phyloP scores from a whole-genome alignment of 148 eudicot species.

The Persicaria maculosa region DNA sequence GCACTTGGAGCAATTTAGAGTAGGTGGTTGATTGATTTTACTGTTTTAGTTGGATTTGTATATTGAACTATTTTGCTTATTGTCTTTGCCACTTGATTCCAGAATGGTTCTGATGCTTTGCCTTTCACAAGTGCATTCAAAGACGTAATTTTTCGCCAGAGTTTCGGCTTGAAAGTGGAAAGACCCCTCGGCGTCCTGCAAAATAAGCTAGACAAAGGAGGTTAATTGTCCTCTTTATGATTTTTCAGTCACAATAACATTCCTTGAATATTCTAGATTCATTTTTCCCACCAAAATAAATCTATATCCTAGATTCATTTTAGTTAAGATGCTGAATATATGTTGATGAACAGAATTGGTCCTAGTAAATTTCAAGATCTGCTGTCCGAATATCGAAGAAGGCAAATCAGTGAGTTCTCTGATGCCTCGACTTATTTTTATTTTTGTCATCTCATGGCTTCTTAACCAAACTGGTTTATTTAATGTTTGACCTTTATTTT shows the following conservation, averaged over 20 bases:
- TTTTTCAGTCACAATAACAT: conserved; percentile 6
- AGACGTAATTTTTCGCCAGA: conserved; percentile 61
- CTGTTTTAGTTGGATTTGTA: not conserved
- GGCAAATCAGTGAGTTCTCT: conserved; percentile 62
- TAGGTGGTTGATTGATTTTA: not conserved
- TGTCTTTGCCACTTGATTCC: conserved; percentile 23
- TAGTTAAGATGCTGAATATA: conserved; percentile 11
- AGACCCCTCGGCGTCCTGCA: conserved; percentile 52
- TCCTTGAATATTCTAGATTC: conserved; percentile 4
- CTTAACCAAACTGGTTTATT: not conserved
- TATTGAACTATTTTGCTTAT: conserved; percentile 2
- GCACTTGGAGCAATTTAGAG: not conserved
- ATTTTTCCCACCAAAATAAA: not conserved
- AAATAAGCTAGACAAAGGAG: conserved; percentile 46
- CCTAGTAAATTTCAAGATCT: conserved; percentile 67
- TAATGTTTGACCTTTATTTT: not conserved
- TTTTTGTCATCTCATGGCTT: not conserved
- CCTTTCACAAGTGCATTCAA: conserved; percentile 89
- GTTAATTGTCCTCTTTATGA: conserved; percentile 24
- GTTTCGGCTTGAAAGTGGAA: conserved; percentile 39
- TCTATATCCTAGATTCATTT: not conserved
- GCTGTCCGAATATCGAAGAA: conserved; percentile 78
- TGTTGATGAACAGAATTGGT: conserved; percentile 54
- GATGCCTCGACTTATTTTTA: not conserved
- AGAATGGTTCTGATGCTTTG: conserved; percentile 79